These are phyloP conservation scores for Arthrobotrys sphaeroides DNA, from an alignment of 2,329 filamentous ascomycete genomes.

Conservation along the genomic window DNA sequence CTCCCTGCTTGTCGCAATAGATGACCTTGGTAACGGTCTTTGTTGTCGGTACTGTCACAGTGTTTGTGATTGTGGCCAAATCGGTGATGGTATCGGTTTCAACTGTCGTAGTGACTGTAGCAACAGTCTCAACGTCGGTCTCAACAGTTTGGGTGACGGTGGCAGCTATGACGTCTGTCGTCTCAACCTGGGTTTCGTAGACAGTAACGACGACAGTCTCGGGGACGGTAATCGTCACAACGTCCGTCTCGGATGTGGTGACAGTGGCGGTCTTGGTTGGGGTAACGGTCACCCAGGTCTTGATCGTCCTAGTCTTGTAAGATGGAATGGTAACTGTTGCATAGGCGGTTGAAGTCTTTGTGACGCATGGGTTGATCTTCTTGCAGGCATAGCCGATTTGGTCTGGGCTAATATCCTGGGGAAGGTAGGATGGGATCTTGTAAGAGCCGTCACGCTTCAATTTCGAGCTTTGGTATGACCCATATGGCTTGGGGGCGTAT, in stretches of 20 bases:
- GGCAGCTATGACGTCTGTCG: not conserved
- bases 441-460: not conserved
- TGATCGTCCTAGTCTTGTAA: not conserved
- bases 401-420: not conserved
- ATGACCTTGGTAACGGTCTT: not conserved
- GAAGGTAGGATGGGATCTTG: constrained; percentile 16
- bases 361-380: constrained; percentile 14
- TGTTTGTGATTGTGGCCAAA: too few relatives aligned
- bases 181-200: not conserved
- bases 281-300: not conserved
- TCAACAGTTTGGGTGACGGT: not conserved
- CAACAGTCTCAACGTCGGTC: not conserved
- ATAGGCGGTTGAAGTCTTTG: not conserved
- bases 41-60: too few relatives aligned
- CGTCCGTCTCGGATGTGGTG: not conserved
- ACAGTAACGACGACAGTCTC: not conserved
- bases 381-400: not conserved
- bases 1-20: not conserved
- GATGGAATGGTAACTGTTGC: not conserved
- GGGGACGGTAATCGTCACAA: not conserved
- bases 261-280: not conserved
- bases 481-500: not conserved
- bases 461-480: not conserved
- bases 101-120: not conserved
- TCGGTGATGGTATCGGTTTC: not conserved